These are phyloP conservation scores for Pseudogymnoascus sp. DNA, from an alignment of 2,329 filamentous ascomycete species.

Conservation along the genomic window DNA sequence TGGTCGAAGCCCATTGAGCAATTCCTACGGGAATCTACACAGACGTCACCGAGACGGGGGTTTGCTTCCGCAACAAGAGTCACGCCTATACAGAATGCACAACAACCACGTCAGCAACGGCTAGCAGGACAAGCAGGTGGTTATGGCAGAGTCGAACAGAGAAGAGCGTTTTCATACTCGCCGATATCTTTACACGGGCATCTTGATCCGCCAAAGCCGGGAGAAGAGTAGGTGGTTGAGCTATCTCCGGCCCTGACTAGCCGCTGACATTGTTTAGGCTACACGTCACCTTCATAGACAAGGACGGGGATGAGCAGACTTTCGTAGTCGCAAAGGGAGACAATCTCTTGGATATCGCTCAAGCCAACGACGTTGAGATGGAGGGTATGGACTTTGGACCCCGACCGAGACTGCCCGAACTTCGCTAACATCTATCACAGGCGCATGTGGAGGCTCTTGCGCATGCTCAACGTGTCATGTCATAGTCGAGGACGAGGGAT, in stretches of 20 bases:
- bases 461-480: constrained; percentile 70
- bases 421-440: constrained; percentile 27
- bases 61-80: constrained; percentile 1
- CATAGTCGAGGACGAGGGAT: constrained; percentile 54
- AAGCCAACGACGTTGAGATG: constrained; percentile 94
- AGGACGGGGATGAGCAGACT: constrained; percentile 67
- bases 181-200: constrained; percentile 61
- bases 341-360: constrained; percentile 90
- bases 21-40: not conserved
- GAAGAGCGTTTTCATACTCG: constrained; percentile 57
- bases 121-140: not conserved
- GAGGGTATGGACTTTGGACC: constrained; percentile 50
- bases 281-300: constrained; percentile 87
- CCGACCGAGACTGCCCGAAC: not conserved
- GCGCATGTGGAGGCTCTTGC: constrained; percentile 81
- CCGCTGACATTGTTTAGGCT: constrained; percentile 43
- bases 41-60: constrained; percentile 1
- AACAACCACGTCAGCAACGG: constrained; percentile 3
- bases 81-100: not conserved
- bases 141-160: not conserved
- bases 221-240: constrained; percentile 65
- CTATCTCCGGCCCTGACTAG: constrained; percentile 11
- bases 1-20: constrained; percentile 1
- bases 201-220: constrained; percentile 72
- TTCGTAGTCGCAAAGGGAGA: constrained; percentile 78